phyloP scores from a whole-genome alignment of 352 stramenopile genomes.

The Thraustochytrium striatum region DNA sequence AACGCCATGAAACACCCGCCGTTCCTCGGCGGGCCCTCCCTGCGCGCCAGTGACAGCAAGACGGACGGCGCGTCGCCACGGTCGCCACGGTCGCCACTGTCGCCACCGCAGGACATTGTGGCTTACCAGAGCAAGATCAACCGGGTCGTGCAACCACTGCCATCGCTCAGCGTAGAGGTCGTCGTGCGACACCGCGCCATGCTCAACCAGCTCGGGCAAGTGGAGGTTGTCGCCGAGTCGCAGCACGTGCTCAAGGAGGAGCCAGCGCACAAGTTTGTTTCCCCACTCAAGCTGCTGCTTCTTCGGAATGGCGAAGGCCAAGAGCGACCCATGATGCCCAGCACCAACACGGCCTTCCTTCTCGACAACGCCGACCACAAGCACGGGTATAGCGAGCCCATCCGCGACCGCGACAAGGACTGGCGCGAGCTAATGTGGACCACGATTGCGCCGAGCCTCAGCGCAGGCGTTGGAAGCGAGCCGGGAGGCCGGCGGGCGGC shows the following conservation, averaged over 20 bases:
- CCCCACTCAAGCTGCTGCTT: conserved; percentile 5
- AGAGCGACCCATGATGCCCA: conserved; percentile 34
- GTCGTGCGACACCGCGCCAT: neutral
- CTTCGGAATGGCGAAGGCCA: neutral
- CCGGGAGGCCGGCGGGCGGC: neutral
- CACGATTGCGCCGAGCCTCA: neutral
- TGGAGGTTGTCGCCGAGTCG: neutral
- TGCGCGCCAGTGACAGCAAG: no score
- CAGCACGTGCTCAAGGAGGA: neutral
- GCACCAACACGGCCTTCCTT: conserved; percentile 8
- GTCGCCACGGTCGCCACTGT: neutral
- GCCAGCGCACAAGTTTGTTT: neutral
- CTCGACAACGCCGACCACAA: conserved; percentile 45
- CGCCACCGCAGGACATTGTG: no score
- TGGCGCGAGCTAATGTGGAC: conserved; percentile 41
- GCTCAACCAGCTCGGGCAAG: conserved; percentile 25
- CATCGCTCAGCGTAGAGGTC: neutral
- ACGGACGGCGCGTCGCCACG: no score
- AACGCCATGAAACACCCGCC: no score
- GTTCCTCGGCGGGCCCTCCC: no score
- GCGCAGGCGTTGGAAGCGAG: neutral
- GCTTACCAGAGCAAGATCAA: neutral
- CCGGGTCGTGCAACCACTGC: neutral
- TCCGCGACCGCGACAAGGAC: conserved; percentile 6
- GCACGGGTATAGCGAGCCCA: conserved; percentile 12